Base-by-base conservation (phyloP, 208 protist genomes). In the Wallacemonas rigidus region DNA sequence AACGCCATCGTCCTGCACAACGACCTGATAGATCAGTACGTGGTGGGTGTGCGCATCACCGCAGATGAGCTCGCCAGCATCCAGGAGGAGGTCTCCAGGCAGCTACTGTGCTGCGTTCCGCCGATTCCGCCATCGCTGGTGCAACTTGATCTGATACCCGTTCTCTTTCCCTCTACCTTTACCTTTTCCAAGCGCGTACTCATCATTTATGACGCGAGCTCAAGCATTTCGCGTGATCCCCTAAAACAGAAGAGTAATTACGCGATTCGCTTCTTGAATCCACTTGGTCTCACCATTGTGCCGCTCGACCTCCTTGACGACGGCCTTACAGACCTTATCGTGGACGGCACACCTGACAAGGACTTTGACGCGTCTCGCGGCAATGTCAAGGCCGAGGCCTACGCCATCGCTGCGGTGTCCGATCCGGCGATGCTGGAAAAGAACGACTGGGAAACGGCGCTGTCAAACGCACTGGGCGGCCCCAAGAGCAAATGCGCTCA, bases 211-310 rank as follows among this genome's bases (percentile, higher is more conserved):
- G 76, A 86, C 55, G 17, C 57, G 15, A 80, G 63, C 43, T 47
- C 65, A 45, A 41, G 47, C 35, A 15, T 63, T 44, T 76, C 77
- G 7, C 76, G 76, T 14, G 82, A 82, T 53, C 67, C 78, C 8
- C 69, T 88, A n/a, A 87, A 85, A 62, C 82, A 91, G 75, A 88
- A 89, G 73, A 81, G 76, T 57, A 87, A 85, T 76, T 84, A 76
- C 58, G 83, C 78, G 9, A 87, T 91, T 36, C 82, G 82, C 56
- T 80, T 81, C 40, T 74, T 91, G 17, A 75, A 77, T 62, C 78
- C 75, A 44, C 40, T 88, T 2, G 86, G 81, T n/a, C 81, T 89
- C 67, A 78, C 76, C 47, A 74, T 91, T 38, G 72, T 87, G 39
- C 86, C 82, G 5, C 62, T 87, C n/a, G 75, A 77, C 53, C 12